Conservation (phyloP, 1,284 basidiomycete genomes). For the Calocybe gambosa region DNA sequence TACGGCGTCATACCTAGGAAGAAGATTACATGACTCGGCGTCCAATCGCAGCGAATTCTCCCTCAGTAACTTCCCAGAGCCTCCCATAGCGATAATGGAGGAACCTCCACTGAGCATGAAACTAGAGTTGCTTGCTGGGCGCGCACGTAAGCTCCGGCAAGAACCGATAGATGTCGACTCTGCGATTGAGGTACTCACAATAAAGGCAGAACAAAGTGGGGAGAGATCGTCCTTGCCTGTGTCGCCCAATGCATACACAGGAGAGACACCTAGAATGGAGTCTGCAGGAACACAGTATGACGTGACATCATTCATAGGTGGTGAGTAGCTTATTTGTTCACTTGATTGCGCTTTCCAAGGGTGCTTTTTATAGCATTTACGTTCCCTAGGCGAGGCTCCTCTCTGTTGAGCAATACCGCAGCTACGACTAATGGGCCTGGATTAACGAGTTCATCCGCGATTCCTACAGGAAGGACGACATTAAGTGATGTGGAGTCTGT, state of each 20-base stretch:
- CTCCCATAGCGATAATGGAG: conserved; percentile 35
- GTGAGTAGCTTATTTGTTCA: conserved; percentile 30
- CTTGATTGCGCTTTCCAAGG: background rate
- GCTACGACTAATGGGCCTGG: background rate
- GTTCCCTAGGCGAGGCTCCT: conserved; percentile 14
- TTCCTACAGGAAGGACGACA: background rate
- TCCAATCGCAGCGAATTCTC: conserved; percentile 58
- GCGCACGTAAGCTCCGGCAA: conserved; percentile 6
- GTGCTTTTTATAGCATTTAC: conserved; percentile 26
- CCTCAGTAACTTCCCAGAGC: conserved; percentile 62
- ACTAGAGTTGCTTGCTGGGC: conserved; percentile 8
- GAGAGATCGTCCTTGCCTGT: conserved; percentile 6
- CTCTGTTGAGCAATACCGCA: background rate
- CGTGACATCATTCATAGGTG: conserved; percentile 70
- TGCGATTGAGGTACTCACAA: conserved; percentile 1
- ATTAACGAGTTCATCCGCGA: background rate
- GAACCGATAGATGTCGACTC: background rate
- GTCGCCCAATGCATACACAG: conserved; percentile 11
- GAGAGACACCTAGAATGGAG: conserved; percentile 25
- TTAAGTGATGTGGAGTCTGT: conserved; percentile 18
- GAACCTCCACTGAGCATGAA: conserved; percentile 10
- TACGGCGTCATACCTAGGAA: conserved; percentile 22
- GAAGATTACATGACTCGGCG: conserved; percentile 25
- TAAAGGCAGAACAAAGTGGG: background rate
- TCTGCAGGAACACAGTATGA: conserved; percentile 60